Percentiles rank a stretch among this genome's conserved stretches.
These are phyloP conservation scores for Kurtzmaniella fragi DNA, from an alignment of 805 yeast genomes.

Conservation along the genomic window DNA sequence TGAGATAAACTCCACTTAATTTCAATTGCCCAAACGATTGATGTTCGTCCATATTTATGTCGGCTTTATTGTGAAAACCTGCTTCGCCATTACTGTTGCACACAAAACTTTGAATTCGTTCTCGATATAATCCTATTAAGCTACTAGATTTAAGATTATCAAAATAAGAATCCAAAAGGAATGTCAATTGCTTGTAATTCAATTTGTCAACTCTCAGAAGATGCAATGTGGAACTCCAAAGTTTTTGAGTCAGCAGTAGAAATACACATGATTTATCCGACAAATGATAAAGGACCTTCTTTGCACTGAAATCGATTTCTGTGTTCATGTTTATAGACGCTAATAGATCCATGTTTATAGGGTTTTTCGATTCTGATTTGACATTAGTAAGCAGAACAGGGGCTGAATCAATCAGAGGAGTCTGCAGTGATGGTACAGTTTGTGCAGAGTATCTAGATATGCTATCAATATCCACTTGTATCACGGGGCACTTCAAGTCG, in stretches of 20 bases:
- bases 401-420: neutral
- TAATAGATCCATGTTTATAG: no score
- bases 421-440: neutral
- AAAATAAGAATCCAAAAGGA: conserved; percentile 27
- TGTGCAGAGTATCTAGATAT: neutral
- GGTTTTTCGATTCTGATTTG: neutral
- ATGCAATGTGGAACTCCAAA: conserved; percentile 21
- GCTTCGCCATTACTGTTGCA: conserved; percentile 13
- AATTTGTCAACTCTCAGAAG: conserved; percentile 7
- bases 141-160: conserved; percentile 5
- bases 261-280: conserved; percentile 2
- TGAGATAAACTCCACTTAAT: conserved; percentile 22
- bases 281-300: no score
- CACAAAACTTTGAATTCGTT: neutral
- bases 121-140: neutral
- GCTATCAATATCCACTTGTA: conserved; percentile 32
- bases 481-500: conserved; percentile 30
- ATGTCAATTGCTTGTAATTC: conserved; percentile 18
- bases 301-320: no score
- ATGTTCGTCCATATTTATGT: conserved; percentile 10
- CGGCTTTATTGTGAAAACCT: conserved; percentile 4
- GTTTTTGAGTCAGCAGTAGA: conserved; percentile 15
- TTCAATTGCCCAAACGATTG: conserved; percentile 11
- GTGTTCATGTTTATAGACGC: neutral
- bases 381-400: neutral